Conservation (phyloP, 441 rosid species). For the Gossypium davidsonii region DNA sequence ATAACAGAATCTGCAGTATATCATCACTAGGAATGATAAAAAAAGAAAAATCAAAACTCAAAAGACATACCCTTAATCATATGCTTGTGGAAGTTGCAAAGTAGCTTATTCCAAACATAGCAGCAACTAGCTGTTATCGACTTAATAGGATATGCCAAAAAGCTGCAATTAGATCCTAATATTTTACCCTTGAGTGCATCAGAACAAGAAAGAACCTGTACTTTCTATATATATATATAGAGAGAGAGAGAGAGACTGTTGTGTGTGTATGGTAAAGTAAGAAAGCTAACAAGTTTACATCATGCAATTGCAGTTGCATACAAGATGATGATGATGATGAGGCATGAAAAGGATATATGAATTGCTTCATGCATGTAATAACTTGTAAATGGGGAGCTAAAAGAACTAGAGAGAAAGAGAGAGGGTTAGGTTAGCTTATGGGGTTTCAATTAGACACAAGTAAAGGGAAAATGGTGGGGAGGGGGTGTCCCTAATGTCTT, state of each 20-base stretch:
- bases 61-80: not conserved
- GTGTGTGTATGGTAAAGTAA: not conserved
- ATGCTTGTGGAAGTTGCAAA: not conserved
- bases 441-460: constrained; percentile 11
- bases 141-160: not conserved
- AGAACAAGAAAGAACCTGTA: not conserved
- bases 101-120: not conserved
- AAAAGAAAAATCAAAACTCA: not conserved
- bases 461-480: not conserved
- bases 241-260: no score
- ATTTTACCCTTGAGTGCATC: not conserved
- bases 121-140: not conserved
- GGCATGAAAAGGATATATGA: constrained; percentile 10
- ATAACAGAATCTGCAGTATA: not conserved
- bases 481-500: not conserved
- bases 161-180: not conserved
- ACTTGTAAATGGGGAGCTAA: constrained; percentile 5
- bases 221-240: not conserved
- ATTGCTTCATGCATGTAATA: constrained; percentile 24
- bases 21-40: not conserved
- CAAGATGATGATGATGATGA: not conserved
- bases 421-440: not conserved
- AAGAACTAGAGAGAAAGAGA: not conserved
- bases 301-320: not conserved
- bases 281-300: not conserved